These are phyloP conservation scores for Cryptosporidium muris DNA, from an alignment of 169 alveolate species.

Conservation along the genomic window DNA sequence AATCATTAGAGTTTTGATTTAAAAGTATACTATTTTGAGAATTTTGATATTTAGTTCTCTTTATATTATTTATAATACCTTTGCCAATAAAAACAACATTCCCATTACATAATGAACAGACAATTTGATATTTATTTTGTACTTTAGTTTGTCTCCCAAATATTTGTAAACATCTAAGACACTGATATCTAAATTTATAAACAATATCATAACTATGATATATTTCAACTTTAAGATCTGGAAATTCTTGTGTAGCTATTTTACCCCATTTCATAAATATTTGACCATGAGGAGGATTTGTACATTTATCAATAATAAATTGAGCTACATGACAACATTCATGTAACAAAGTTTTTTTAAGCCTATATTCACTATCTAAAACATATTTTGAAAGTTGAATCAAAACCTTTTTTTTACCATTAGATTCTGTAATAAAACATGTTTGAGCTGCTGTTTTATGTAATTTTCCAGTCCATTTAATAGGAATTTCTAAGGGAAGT, in stretches of 20 bases:
- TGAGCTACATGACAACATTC: slow-evolving; percentile 72
- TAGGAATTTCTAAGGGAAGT: slow-evolving; percentile 56
- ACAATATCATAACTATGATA: slow-evolving; percentile 61
- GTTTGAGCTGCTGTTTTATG: slow-evolving; percentile 71
- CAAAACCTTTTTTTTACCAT: slow-evolving; percentile 21
- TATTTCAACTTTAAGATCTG: slow-evolving; percentile 58
- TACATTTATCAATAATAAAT: slow-evolving; percentile 49
- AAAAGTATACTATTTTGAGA: neutral
- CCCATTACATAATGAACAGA: slow-evolving; percentile 42
- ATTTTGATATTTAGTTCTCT: neutral
- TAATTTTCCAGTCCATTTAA: slow-evolving; percentile 65
- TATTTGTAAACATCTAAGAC: slow-evolving; percentile 51
- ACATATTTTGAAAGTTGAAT: slow-evolving; percentile 61
- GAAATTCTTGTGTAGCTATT: slow-evolving; percentile 47
- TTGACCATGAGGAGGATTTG: slow-evolving; percentile 68
- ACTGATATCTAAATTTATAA: slow-evolving; percentile 61
- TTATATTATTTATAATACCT: slow-evolving; percentile 17
- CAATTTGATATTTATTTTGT: slow-evolving; percentile 21
- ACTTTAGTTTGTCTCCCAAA: slow-evolving; percentile 69
- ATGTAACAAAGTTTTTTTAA: slow-evolving; percentile 45
- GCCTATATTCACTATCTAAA: slow-evolving; percentile 59
- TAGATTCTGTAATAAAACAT: slow-evolving; percentile 32
- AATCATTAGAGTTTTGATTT: neutral
- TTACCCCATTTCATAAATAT: slow-evolving; percentile 69
- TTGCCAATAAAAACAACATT: slow-evolving; percentile 39